Evolutionary conservation across 2,329 filamentous ascomycete genomes (phyloP).

Genomic region (Fusarium albosuccineum): DNA sequence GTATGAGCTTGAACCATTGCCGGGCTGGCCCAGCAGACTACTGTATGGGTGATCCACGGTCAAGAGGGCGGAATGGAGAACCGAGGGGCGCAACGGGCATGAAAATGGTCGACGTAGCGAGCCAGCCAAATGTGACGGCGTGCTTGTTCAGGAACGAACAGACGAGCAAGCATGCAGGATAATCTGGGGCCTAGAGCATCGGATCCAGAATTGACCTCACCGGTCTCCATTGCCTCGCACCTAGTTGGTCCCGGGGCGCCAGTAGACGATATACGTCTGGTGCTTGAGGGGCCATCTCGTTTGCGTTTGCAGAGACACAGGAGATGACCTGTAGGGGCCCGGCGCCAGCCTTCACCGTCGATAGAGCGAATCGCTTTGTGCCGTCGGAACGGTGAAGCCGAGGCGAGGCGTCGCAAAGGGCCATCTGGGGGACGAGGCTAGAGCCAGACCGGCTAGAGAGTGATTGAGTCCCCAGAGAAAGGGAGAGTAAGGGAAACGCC

Average conservation of each 20-base stretch:
- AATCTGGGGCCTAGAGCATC: conserved; percentile 2
- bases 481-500: conserved; percentile 25
- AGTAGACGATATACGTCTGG: conserved; percentile 11
- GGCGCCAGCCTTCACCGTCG: conserved; percentile 11
- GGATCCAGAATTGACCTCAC: conserved; percentile 13
- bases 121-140: conserved; percentile 20
- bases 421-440: conserved; percentile 13
- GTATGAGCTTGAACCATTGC: conserved; percentile 24
- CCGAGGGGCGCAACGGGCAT: conserved; percentile 27
- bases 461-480: conserved; percentile 3
- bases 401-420: conserved; percentile 22
- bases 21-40: conserved; percentile 17
- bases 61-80: conserved; percentile 38
- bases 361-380: conserved; percentile 27
- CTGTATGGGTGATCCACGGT: conserved; percentile 16
- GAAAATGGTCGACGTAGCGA: conserved; percentile 40
- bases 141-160: conserved; percentile 28
- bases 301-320: neutral
- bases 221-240: neutral
- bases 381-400: conserved; percentile 36
- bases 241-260: neutral
- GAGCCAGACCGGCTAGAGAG: conserved; percentile 9
- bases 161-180: conserved; percentile 15
- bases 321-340: conserved; percentile 25
- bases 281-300: neutral